phyloP scores from a whole-genome alignment of 371 early-diverging fungal species.

The Phascolomyces articulosus region DNA sequence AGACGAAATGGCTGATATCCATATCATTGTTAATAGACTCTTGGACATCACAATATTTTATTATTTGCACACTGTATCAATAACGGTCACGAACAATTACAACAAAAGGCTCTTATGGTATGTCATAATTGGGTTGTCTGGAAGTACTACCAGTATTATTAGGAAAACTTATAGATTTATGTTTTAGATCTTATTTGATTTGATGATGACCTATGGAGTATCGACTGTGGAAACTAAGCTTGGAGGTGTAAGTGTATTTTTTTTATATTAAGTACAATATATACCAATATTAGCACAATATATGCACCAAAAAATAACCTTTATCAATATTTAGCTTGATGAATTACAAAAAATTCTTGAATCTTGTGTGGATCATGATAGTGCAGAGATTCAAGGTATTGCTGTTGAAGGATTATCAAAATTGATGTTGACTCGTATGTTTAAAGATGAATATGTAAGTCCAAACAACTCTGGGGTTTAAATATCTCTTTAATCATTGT shows the following conservation, averaged over 20 bases:
- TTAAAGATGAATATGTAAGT: slow-evolving; percentile 56
- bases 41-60: slow-evolving; percentile 51
- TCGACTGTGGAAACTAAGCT: slow-evolving; percentile 36
- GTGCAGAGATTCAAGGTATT: slow-evolving; percentile 52
- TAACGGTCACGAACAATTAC: slow-evolving; percentile 47
- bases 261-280: no score
- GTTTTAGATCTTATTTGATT: slow-evolving; percentile 63
- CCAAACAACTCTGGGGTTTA: no score
- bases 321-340: slow-evolving; percentile 20
- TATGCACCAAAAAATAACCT: no score
- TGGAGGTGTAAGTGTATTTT: slow-evolving; percentile 28
- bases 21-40: no score
- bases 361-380: slow-evolving; percentile 51
- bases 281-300: no score
- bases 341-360: slow-evolving; percentile 52
- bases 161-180: background rate
- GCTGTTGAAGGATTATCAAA: slow-evolving; percentile 69
- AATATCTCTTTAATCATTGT: no score
- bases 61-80: slow-evolving; percentile 48
- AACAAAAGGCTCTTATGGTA: slow-evolving; percentile 54
- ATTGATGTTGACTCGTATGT: slow-evolving; percentile 62
- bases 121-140: no score
- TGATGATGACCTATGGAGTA: slow-evolving; percentile 59
- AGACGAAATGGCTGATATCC: no score
- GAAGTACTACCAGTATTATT: background rate